Evolutionary conservation across 306 rosid species (phyloP), one percentile per base, ranked within the genome.

Genomic region (Cucumis melo): DNA sequence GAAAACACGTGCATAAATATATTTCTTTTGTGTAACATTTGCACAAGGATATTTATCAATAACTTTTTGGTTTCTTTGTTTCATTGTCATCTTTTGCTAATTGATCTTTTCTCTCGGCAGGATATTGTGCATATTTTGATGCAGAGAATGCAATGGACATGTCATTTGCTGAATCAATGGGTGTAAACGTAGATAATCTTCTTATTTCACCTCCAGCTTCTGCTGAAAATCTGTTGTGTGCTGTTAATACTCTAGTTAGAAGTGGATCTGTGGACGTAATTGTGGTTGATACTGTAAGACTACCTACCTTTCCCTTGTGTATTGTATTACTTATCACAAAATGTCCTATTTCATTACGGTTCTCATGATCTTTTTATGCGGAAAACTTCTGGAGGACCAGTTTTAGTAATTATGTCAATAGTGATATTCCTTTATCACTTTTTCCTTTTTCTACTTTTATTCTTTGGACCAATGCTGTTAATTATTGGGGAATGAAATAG

Each of bases 261-360:
- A 89, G 94, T 85, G 94, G 92, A 82, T 87, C 91, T 8, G 84
- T 93, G 77, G 98, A 90, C 63, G 97, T 86, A 71, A 87, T 93
- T 83, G 98, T 93, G 81, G 86, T 93, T 82, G 94, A 93, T 82
- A 93, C 97, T 78, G 98, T 93, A 81, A 90, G 98, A 84, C 46
- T 50, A 16, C 65, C 34, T 48, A 15, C 67, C 67, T 65, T 16
- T 13, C 57, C 55, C 34, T 10, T 76, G 39, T 71, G 67, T 51
- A 53, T 42, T 60, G 21, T 74, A 56, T 79, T 77, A 77, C 63
- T 10, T 16, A 20, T 70, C 20, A 12, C 54, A 39, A 44, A 73
- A 23, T 8, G 0, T 13, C 2, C 20, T 23, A 21, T 44, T 68
- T 27, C 29, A 27, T 3, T 27, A 27, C 29, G 29, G 29, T 27